A percentile compares a stretch with the other conserved stretches of the same genome.
Conservation (phyloP, 2,329 filamentous ascomycete species). For the Colletotrichum tropicale region DNA sequence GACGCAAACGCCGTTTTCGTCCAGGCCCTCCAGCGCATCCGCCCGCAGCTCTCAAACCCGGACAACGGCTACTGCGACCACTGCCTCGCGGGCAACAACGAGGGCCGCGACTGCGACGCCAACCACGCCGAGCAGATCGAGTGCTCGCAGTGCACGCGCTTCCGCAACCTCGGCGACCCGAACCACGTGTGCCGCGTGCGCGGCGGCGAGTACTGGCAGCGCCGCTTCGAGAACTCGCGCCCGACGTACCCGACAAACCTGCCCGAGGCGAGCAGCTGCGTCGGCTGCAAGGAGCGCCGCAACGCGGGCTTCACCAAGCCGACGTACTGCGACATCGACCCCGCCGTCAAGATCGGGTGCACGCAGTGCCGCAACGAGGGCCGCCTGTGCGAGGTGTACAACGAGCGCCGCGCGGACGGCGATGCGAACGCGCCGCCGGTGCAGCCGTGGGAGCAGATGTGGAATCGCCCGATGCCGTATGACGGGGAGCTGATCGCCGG, state of each 20-base stretch:
- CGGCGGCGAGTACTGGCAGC: constrained; percentile 9
- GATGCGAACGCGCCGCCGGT: neutral
- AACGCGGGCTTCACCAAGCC: neutral
- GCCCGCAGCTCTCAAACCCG: neutral
- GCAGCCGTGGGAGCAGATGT: neutral
- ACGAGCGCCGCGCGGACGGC: neutral
- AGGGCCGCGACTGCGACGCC: constrained; percentile 1
- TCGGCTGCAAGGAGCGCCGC: neutral
- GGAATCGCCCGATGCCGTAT: constrained; percentile 11
- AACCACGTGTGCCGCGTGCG: constrained; percentile 8
- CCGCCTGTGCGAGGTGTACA: neutral
- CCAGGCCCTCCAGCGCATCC: neutral
- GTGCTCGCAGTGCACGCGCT: constrained; percentile 13
- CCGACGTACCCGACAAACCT: neutral
- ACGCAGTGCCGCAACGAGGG: neutral
- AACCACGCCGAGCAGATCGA: constrained; percentile 14
- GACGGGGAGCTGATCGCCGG: neutral
- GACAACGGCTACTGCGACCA: neutral
- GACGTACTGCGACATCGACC: constrained; percentile 14
- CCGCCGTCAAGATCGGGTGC: constrained; percentile 11
- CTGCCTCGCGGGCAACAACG: neutral
- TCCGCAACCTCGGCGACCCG: constrained; percentile 9
- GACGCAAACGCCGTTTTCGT: neutral
- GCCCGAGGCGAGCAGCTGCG: neutral
- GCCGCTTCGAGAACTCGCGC: constrained; percentile 14